Evolutionary conservation across 805 yeast genomes (phyloP).

Genomic region (Teunomyces cretensis): DNA sequence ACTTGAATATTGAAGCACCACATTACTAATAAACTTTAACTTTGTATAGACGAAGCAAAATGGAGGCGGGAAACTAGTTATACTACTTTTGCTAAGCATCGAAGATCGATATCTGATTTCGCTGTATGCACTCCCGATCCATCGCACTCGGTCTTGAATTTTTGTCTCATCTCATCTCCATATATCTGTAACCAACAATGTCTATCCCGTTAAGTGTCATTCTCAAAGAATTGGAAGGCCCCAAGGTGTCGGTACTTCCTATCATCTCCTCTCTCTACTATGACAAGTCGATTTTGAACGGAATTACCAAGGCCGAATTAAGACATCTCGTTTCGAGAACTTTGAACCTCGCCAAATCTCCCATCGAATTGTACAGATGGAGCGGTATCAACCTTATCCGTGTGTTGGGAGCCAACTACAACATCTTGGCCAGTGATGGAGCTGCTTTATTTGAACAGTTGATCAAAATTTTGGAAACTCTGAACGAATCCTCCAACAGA

Average conservation of each 20-base stretch:
- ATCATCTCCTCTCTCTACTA: constrained; percentile 29
- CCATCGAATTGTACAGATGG: constrained; percentile 52
- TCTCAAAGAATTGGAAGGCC: constrained; percentile 8
- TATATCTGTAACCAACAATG: constrained; percentile 2
- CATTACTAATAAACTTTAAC: not conserved
- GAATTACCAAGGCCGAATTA: constrained; percentile 50
- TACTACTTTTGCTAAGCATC: too few relatives aligned
- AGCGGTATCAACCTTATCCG: constrained; percentile 54
- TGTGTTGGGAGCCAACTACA: constrained; percentile 41
- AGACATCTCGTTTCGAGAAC: constrained; percentile 48
- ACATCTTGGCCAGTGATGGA: constrained; percentile 43
- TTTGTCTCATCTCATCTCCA: constrained; percentile 1
- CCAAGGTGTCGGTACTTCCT: constrained; percentile 24
- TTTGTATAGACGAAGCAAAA: not conserved
- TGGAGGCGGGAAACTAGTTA: too few relatives aligned
- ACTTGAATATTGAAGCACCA: not conserved
- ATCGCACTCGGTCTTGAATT: not conserved
- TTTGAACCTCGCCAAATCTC: constrained; percentile 44
- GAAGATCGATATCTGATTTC: not conserved
- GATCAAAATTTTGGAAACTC: constrained; percentile 40
- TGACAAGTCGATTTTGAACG: constrained; percentile 30
- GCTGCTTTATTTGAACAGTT: constrained; percentile 37
- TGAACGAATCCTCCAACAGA: constrained; percentile 33
- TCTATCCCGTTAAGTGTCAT: constrained; percentile 10
- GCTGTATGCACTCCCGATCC: not conserved